These are phyloP conservation scores for Russula compacta DNA, from an alignment of 768 basidiomycete genomes.

Conservation along the genomic window DNA sequence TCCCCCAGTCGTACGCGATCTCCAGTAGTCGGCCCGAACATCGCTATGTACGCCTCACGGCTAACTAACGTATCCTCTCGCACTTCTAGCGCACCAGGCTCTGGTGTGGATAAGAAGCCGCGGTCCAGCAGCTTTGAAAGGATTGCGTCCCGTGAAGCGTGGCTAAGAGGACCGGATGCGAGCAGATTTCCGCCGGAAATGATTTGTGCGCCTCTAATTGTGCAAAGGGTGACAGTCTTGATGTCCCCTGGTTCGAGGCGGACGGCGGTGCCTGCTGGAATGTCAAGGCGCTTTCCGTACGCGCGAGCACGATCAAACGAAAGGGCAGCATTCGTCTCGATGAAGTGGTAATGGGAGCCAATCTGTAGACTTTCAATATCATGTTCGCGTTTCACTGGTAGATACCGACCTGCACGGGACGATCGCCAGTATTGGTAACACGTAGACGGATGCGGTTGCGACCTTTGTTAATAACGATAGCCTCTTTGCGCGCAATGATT, in stretches of 20 bases:
- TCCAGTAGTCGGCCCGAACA: slow-evolving; percentile 93
- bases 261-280: slow-evolving; percentile 89
- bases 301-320: slow-evolving; percentile 75
- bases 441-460: slow-evolving; percentile 57
- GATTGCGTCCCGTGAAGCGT: slow-evolving; percentile 37
- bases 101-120: slow-evolving; percentile 63
- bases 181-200: slow-evolving; percentile 77
- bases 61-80: slow-evolving; percentile 45
- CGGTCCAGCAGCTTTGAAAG: slow-evolving; percentile 40
- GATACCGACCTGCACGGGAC: slow-evolving; percentile 74
- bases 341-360: slow-evolving; percentile 92
- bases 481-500: slow-evolving; percentile 52
- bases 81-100: slow-evolving; percentile 52
- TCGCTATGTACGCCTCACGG: slow-evolving; percentile 73
- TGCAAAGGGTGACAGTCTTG: slow-evolving; percentile 75
- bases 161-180: slow-evolving; percentile 47
- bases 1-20: slow-evolving; percentile 87
- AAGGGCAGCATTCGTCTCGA: slow-evolving; percentile 77
- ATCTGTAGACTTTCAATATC: slow-evolving; percentile 37
- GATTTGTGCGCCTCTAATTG: slow-evolving; percentile 60
- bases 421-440: slow-evolving; percentile 86
- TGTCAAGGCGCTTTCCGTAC: slow-evolving; percentile 83
- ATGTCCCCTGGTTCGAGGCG: slow-evolving; percentile 91
- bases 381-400: background rate
- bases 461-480: slow-evolving; percentile 69